Percentiles rank a stretch among this genome's conserved stretches.
Evolutionary conservation across 768 basidiomycete species (phyloP).

Genomic region (Suillus sp.): DNA sequence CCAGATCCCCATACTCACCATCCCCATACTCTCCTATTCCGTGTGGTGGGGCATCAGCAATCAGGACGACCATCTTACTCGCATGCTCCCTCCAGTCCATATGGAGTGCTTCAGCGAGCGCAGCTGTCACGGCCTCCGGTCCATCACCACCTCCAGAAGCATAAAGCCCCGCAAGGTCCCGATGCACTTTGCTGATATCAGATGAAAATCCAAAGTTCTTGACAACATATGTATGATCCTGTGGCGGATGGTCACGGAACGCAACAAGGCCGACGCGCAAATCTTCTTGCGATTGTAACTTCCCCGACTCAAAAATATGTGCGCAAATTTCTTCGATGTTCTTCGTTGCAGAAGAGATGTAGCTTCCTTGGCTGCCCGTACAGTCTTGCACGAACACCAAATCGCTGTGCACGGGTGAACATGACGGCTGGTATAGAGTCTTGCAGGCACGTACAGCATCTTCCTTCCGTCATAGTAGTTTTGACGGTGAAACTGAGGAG

Average conservation of each 20-base stretch:
- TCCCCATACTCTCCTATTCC: conserved; percentile 98
- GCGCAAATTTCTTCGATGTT: conserved; percentile 96
- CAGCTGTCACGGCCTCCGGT: conserved; percentile 96
- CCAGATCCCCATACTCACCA: conserved; percentile 50
- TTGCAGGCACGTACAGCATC: conserved; percentile 63
- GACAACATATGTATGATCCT: conserved; percentile 93
- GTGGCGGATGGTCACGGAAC: conserved; percentile 96
- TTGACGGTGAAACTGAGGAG: conserved; percentile 34
- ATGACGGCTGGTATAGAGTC: conserved; percentile 14
- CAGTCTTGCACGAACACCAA: conserved; percentile 96
- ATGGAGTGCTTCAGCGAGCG: conserved; percentile 78
- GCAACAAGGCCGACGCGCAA: conserved; percentile 91
- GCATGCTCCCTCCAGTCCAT: conserved; percentile 91
- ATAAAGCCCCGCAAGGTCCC: conserved; percentile 79
- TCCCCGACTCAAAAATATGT: conserved; percentile 92
- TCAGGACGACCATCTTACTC: conserved; percentile 94
- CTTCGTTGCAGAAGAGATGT: conserved; percentile 92
- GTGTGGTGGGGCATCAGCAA: conserved; percentile 97
- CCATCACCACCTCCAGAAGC: conserved; percentile 94
- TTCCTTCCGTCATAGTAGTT: conserved; percentile 53
- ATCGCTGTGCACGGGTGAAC: conserved; percentile 55
- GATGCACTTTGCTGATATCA: conserved; percentile 85
- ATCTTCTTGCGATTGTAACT: conserved; percentile 84
- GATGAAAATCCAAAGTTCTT: conserved; percentile 95
- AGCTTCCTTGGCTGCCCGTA: conserved; percentile 88